Base-by-base conservation (phyloP, 306 rosid species). In the Potentilla sterilis region DNA sequence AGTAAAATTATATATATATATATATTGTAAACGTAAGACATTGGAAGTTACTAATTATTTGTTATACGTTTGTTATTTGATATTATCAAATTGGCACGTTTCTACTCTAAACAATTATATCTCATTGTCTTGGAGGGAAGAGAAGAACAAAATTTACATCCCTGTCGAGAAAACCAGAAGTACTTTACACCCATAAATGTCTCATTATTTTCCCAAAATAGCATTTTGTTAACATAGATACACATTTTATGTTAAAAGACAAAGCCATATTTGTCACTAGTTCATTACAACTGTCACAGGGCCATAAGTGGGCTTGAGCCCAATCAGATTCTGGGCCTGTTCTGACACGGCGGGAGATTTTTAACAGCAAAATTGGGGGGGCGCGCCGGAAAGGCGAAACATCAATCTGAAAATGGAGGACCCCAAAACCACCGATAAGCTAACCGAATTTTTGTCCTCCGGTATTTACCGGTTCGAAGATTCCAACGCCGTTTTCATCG, bases 401-500 rank as follows among this genome's bases (percentile, higher is more conserved):
- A 19, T 51, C 7, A 44, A 16, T 72, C 35, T 21, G 40, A 57
- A 7, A 72, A 83, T 82, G 89, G 84, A 75, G 77, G 72, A 78
- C 16, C 80, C 81, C 22, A 71, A 74, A 18, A 67, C 64, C 24
- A 42, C 34, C 38, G 64, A 76, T 22, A 46, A 80, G 22, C 80
- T 87, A 2, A 65, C 87, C 35, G 14, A 5, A 58, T 92, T 89
- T 79, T 0, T 84, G n/a, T 76, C 86, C 35, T 76, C 90, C 32
- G 97, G 97, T 6, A 67, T 90, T 37, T 85, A 86, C 85, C 61
- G 62, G 10, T 85, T 95, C 28, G 61, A 71, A 12, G 78, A 87
- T 72, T 83, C 88, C 13, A 85, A 81, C 57, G 78, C 77, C 63
- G 77, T 90, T 74, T 92, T 95, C 84, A 59, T 95, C 3, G 98